Evolutionary conservation across 2,329 filamentous ascomycete genomes (phyloP).

Genomic region (Keithomyces neogunnii): DNA sequence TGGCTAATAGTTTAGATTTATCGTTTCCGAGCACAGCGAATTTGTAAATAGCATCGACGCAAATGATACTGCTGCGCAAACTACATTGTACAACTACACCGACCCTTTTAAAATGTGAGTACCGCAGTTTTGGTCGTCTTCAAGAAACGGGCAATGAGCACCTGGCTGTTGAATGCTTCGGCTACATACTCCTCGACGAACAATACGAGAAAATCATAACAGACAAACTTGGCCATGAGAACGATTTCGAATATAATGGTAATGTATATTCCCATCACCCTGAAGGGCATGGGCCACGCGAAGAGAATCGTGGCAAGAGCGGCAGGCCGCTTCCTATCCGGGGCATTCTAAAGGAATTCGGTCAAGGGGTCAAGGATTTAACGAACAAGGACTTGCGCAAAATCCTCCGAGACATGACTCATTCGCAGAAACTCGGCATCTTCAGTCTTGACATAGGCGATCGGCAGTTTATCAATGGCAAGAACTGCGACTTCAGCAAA

Average conservation of each 20-base stretch:
- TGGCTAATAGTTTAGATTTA: not conserved
- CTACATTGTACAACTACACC: slow-evolving; percentile 8
- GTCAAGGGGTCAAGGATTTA: not conserved
- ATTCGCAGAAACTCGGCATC: not conserved
- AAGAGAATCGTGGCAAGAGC: slow-evolving; percentile 2
- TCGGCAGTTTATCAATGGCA: slow-evolving; percentile 14
- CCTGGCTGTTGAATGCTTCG: slow-evolving; percentile 13
- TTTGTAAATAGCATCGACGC: not conserved
- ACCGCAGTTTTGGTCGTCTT: slow-evolving; percentile 18
- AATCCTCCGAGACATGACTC: not conserved
- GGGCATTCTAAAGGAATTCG: slow-evolving; percentile 15
- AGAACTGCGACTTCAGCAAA: slow-evolving; percentile 16
- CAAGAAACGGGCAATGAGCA: slow-evolving; percentile 15
- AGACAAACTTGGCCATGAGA: slow-evolving; percentile 1
- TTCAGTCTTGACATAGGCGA: not conserved
- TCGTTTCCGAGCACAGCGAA: not conserved
- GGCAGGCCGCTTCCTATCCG: slow-evolving; percentile 12
- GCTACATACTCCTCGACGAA: slow-evolving; percentile 16
- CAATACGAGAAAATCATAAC: slow-evolving; percentile 8
- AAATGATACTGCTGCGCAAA: not conserved
- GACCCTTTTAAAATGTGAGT: slow-evolving; percentile 15
- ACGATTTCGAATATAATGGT: not conserved
- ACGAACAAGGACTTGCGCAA: not conserved
- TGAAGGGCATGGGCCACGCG: not conserved
- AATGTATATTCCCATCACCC: not conserved